Base-by-base conservation (phyloP, 179 eudicot species). In the Silene vulgaris region DNA sequence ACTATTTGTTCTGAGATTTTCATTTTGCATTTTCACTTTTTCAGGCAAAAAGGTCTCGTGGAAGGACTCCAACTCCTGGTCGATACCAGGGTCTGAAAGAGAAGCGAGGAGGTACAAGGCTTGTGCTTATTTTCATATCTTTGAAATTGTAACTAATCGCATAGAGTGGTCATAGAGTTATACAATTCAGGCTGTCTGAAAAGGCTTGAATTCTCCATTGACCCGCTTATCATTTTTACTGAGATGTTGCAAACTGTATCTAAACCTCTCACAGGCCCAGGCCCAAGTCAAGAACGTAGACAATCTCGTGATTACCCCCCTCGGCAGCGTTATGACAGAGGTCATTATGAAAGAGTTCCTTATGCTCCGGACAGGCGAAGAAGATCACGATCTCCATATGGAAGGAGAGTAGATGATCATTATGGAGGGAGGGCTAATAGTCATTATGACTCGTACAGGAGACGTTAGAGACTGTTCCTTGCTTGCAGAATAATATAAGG, bases 11-110 rank as follows among this genome's bases (percentile, higher is more conserved):
- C 16, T 69, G 71, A 48, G 72, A 17, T 63, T 12, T 54, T 52
- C 63, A 3, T 69, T 35, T 69, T 54, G 35, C 37, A 74, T 69
- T 72, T 66, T 72, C 82, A 86, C 37, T 69, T 69, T 72, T 66
- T 72, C 82, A 86, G 91, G 91, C 89, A 69, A 88, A 85, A 79
- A 80, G 91, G 76, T 79, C 83, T 29, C 87, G 88, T 71, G 91
- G 87, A 69, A 83, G 91, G 81, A 88, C 91, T 23, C 91, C 91
- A 67, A 88, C 90, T 73, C 91, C 91, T 75, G 91, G 91, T 75
- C 82, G 86, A 65, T 88, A 88, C 75, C 88, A 82, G 56, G 91
- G 91, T 70, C 76, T 77, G 50, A 82, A 68, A 75, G 87, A 81
- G 35, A 84, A 40, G 70, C 75, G 72, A 48, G 83, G 84, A 72